These are phyloP conservation scores for Fusarium dlaminii DNA, from an alignment of 2,329 filamentous ascomycete species.

Conservation along the genomic window DNA sequence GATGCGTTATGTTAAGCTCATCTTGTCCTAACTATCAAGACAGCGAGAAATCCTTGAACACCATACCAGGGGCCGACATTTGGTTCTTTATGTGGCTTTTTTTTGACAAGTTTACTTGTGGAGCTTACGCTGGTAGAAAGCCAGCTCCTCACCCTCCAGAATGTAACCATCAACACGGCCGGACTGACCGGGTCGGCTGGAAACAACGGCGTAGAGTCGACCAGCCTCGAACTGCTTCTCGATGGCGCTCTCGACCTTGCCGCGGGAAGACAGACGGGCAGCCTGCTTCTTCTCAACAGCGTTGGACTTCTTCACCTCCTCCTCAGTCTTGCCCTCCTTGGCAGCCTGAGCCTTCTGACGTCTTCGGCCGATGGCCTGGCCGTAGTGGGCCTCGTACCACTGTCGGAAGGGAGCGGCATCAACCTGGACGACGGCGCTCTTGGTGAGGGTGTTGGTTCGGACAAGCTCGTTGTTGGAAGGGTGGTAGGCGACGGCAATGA, in stretches of 20 bases:
- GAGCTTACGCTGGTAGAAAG: constrained; percentile 99
- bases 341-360: constrained; percentile 81
- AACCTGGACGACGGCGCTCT: constrained; percentile 97
- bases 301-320: constrained; percentile 93
- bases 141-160: constrained; percentile 98
- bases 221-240: constrained; percentile 99
- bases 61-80: constrained; percentile 46
- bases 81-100: constrained; percentile 32
- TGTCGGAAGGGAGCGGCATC: constrained; percentile 99
- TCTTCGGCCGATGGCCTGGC: constrained; percentile 85
- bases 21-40: constrained; percentile 50
- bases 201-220: constrained; percentile 93
- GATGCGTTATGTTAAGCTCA: constrained; percentile 51
- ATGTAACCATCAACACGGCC: constrained; percentile 97
- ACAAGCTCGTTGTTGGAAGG: constrained; percentile 99
- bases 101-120: constrained; percentile 79
- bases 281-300: constrained; percentile 96
- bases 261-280: constrained; percentile 79
- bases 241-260: constrained; percentile 92
- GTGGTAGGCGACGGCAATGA: constrained; percentile 98
- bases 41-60: constrained; percentile 51
- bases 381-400: constrained; percentile 99
- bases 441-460: constrained; percentile 99
- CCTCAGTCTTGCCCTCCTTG: constrained; percentile 68
- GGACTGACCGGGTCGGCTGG: constrained; percentile 95